A percentile compares a stretch with the other conserved stretches of the same genome.
Conservation (phyloP, 345 rosid species). For the Microcos paniculata region DNA sequence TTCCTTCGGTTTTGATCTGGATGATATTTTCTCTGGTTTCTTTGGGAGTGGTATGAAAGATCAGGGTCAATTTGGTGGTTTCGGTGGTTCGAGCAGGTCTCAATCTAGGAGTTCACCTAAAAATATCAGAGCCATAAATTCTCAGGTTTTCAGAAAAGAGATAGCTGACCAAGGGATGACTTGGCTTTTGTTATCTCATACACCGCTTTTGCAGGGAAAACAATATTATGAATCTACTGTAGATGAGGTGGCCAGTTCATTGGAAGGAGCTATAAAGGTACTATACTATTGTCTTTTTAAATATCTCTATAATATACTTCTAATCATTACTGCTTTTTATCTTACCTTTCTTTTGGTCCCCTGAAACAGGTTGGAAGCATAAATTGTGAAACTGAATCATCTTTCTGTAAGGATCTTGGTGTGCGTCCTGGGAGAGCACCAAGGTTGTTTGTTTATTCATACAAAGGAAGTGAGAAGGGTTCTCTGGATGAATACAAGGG, state of each 20-base stretch:
- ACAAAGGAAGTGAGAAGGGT: conserved; percentile 46
- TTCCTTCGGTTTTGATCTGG: conserved; percentile 63
- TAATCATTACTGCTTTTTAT: not conserved
- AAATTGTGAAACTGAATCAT: conserved; percentile 71
- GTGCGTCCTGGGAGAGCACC: conserved; percentile 52
- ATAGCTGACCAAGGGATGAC: conserved; percentile 73
- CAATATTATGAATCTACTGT: conserved; percentile 54
- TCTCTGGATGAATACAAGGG: conserved; percentile 77
- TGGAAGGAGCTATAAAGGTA: conserved; percentile 91
- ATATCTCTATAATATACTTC: not conserved
- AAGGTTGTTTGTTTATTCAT: conserved; percentile 65
- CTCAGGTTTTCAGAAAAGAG: conserved; percentile 63
- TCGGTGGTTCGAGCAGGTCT: conserved; percentile 51
- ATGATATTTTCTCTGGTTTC: conserved; percentile 62
- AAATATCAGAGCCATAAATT: conserved; percentile 45
- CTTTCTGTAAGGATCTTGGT: conserved; percentile 70
- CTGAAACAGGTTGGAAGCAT: conserved; percentile 63
- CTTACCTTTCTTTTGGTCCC: conserved; percentile 10
- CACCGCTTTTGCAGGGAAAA: conserved; percentile 47
- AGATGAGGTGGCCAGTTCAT: conserved; percentile 58
- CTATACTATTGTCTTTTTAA: not conserved
- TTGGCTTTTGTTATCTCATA: conserved; percentile 75
- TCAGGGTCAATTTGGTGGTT: conserved; percentile 52
- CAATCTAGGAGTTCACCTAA: conserved; percentile 42
- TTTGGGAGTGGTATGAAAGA: conserved; percentile 48